These are phyloP conservation scores for Phaffia tasmanica DNA, from an alignment of 768 basidiomycete genomes.

Conservation along the genomic window DNA sequence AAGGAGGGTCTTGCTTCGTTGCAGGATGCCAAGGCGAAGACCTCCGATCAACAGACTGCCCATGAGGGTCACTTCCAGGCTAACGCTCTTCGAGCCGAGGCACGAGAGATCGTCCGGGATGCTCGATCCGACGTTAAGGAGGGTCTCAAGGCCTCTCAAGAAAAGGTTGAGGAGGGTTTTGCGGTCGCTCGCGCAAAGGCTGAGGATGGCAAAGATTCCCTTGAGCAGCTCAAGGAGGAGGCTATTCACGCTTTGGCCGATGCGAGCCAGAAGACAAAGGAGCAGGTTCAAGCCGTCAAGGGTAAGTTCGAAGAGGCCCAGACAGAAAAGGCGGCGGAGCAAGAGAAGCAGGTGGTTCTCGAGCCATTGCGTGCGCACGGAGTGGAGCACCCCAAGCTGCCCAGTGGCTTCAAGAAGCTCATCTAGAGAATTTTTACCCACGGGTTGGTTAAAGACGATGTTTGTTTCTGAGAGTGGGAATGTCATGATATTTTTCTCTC, in stretches of 20 bases:
- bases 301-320: not conserved
- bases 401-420: conserved; percentile 16
- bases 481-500: too few relatives aligned
- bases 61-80: not conserved
- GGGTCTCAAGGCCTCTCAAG: not conserved
- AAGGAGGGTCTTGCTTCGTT: not conserved
- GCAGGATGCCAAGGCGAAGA: too few relatives aligned
- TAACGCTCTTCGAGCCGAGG: conserved; percentile 1
- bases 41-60: too few relatives aligned
- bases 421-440: conserved; percentile 5
- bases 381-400: conserved; percentile 2
- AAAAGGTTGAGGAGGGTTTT: not conserved
- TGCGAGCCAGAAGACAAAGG: not conserved
- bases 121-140: conserved; percentile 2
- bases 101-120: not conserved
- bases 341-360: conserved; percentile 3
- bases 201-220: not conserved
- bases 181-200: not conserved
- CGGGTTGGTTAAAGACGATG: too few relatives aligned
- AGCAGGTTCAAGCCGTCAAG: not conserved
- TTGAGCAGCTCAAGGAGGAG: not conserved
- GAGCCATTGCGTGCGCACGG: not conserved
- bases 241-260: not conserved
- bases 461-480: too few relatives aligned
- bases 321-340: not conserved